These are phyloP conservation scores for Metarhizium humberi DNA, from an alignment of 2,329 filamentous ascomycete species.

Conservation along the genomic window DNA sequence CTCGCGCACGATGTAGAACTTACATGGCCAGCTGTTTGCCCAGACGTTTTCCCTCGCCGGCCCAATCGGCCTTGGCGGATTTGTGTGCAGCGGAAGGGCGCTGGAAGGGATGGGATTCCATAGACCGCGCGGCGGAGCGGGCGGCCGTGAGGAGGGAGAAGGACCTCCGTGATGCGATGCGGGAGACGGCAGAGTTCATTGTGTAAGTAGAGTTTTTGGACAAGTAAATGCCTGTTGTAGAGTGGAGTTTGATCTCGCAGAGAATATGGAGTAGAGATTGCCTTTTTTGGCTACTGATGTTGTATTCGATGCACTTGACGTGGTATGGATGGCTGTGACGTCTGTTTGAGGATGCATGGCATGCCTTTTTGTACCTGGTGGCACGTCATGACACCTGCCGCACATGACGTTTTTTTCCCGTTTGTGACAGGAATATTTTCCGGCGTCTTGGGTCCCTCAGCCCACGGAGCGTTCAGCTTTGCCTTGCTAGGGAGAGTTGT, in stretches of 20 bases:
- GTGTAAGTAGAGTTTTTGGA: slow-evolving; percentile 2
- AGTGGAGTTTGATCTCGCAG: neutral
- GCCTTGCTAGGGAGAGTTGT: neutral
- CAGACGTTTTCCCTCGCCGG: slow-evolving; percentile 20
- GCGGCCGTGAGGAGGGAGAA: slow-evolving; percentile 25
- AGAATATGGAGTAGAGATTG: neutral
- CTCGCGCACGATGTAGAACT: slow-evolving; percentile 10
- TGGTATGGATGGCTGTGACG: neutral
- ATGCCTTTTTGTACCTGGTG: neutral
- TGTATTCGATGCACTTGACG: neutral
- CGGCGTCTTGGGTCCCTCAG: neutral
- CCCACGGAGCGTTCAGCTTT: neutral
- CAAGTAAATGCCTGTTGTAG: neutral
- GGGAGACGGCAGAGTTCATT: slow-evolving; percentile 20
- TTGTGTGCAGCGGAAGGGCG: slow-evolving; percentile 19
- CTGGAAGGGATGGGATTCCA: slow-evolving; percentile 28
- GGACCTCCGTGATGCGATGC: slow-evolving; percentile 20
- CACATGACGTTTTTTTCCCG: neutral
- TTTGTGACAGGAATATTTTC: neutral
- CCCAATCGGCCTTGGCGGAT: slow-evolving; percentile 22
- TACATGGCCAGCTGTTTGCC: slow-evolving; percentile 23
- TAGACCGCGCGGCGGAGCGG: slow-evolving; percentile 21
- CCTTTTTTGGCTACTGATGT: neutral
- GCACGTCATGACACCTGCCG: neutral
- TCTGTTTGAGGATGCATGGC: neutral